These are phyloP conservation scores for Strobilomyces dryophilus DNA, from an alignment of 768 basidiomycete species.

Conservation along the genomic window DNA sequence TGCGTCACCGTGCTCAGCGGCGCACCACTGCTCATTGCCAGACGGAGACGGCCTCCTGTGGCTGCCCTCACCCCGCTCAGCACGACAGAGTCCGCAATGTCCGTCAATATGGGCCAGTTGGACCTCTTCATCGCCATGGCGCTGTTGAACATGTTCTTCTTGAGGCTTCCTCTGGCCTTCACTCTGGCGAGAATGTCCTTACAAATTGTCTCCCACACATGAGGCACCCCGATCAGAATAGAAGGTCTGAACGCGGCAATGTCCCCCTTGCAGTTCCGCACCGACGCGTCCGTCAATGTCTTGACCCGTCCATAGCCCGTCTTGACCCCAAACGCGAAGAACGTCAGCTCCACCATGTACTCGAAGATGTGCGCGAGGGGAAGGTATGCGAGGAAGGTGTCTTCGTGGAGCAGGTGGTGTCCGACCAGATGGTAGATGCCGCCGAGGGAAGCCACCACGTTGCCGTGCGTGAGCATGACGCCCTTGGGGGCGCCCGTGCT, in stretches of 20 bases:
- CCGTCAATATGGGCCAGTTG: slow-evolving; percentile 58
- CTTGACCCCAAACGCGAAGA: slow-evolving; percentile 74
- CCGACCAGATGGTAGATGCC: slow-evolving; percentile 67
- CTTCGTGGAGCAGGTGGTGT: slow-evolving; percentile 40
- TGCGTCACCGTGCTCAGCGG: slow-evolving; percentile 84
- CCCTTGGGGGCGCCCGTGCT: slow-evolving; percentile 95
- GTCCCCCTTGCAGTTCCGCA: slow-evolving; percentile 86
- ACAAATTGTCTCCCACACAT: slow-evolving; percentile 95
- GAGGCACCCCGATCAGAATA: slow-evolving; percentile 94
- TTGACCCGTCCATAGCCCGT: slow-evolving; percentile 91
- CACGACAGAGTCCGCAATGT: slow-evolving; percentile 71
- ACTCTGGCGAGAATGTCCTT: slow-evolving; percentile 90
- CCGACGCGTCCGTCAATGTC: slow-evolving; percentile 93
- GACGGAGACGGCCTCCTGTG: slow-evolving; percentile 83
- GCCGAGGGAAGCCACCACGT: slow-evolving; percentile 84
- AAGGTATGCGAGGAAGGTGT: slow-evolving; percentile 78
- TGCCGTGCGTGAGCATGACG: slow-evolving; percentile 82
- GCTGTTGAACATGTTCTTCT: slow-evolving; percentile 74
- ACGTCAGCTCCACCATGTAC: slow-evolving; percentile 83
- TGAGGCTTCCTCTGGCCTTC: slow-evolving; percentile 58
- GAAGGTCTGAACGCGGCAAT: slow-evolving; percentile 76
- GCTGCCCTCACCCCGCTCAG: slow-evolving; percentile 73
- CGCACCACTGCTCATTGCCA: slow-evolving; percentile 83
- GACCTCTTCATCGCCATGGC: slow-evolving; percentile 75
- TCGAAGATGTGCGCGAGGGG: slow-evolving; percentile 95